Evolutionary conservation across 305 asterid genomes (phyloP), one percentile per base, ranked within the genome.

Genomic region (Ajuga reptans): DNA sequence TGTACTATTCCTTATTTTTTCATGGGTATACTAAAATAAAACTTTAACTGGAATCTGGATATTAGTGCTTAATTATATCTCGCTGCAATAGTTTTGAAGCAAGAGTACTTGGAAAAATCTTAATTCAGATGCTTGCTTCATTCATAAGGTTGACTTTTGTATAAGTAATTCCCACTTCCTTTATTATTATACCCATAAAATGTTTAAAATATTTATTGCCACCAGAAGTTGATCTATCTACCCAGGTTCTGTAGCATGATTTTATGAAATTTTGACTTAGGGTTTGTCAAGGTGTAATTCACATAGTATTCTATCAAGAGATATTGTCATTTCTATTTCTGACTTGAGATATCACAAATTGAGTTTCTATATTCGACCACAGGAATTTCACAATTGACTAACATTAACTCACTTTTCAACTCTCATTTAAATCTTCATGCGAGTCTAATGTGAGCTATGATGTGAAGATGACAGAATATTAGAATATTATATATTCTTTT

Each of bases 151-250:
- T 64, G 64, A 45, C 50, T 4, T 58, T 64, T 37, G 21, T 45
- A 69, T 33, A 56, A 53, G 46, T 68, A 39, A 46, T 68, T 50
- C n/a, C n/a, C 47, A 21, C 27, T 21, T 21, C 27, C 15, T 49
- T 65, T 21, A 60, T 51, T 68, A 42, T 12, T 27, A 64, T 73
- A 59, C 29, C 7, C 24, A 49, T 54, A 55, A 59, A 52, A 39
- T 11, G 52, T 47, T 65, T 16, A 33, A 61, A 11, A 14, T 43
- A 50, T 10, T 31, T 50, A 11, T 21, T 63, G 53, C 68, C 57
- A 64, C 69, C 34, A 57, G 63, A 53, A 46, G 49, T 29, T 33
- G 56, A 43, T 49, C 56, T 68, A 43, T 49, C 56, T 68, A 46
- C 59, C 54, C 10, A 27, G 65, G 60, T 54, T 68, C 36, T 49